A percentile compares a stretch with the other conserved stretches of the same genome.
phyloP scores from a whole-genome alignment of 1,284 basidiomycete genomes.

The Papiliotrema nemorosa region DNA sequence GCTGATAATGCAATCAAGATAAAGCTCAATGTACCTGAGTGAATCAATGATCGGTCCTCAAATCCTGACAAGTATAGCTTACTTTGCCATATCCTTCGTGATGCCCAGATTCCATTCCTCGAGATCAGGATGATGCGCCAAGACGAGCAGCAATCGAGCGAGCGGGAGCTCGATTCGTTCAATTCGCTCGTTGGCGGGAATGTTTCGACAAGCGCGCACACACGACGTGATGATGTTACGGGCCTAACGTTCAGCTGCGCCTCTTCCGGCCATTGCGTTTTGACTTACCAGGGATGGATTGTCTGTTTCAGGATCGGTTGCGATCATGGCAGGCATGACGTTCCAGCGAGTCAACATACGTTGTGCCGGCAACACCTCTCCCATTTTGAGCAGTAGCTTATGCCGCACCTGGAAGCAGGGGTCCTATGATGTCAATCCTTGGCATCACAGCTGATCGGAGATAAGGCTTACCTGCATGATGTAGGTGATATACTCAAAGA shows the following conservation, averaged over 20 bases:
- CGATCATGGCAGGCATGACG: slow-evolving; percentile 78
- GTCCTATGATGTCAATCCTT: too few species aligned
- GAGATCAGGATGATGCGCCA: slow-evolving; percentile 88
- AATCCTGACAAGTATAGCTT: slow-evolving; percentile 28
- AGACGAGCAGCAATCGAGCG: slow-evolving; percentile 75
- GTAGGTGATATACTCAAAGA: slow-evolving; percentile 69
- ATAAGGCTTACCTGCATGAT: slow-evolving; percentile 63
- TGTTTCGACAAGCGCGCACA: slow-evolving; percentile 9
- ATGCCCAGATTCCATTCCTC: slow-evolving; percentile 53
- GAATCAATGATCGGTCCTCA: slow-evolving; percentile 6
- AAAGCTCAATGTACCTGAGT: slow-evolving; percentile 81
- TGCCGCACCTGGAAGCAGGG: slow-evolving; percentile 81
- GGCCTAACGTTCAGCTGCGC: slow-evolving; percentile 11
- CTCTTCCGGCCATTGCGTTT: neutral
- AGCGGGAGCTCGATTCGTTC: slow-evolving; percentile 75
- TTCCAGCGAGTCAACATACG: slow-evolving; percentile 72
- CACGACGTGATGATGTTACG: slow-evolving; percentile 18
- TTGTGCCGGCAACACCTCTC: slow-evolving; percentile 59
- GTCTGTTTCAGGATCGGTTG: slow-evolving; percentile 86
- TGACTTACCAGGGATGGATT: slow-evolving; percentile 48
- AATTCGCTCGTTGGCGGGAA: slow-evolving; percentile 53
- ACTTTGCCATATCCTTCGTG: slow-evolving; percentile 70
- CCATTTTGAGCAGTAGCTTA: slow-evolving; percentile 71
- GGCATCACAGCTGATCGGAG: neutral
- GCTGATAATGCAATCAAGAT: slow-evolving; percentile 69